Evolutionary conservation across 441 rosid genomes (phyloP), one percentile per base, ranked within the genome.

Genomic region (Populus hybrid): DNA sequence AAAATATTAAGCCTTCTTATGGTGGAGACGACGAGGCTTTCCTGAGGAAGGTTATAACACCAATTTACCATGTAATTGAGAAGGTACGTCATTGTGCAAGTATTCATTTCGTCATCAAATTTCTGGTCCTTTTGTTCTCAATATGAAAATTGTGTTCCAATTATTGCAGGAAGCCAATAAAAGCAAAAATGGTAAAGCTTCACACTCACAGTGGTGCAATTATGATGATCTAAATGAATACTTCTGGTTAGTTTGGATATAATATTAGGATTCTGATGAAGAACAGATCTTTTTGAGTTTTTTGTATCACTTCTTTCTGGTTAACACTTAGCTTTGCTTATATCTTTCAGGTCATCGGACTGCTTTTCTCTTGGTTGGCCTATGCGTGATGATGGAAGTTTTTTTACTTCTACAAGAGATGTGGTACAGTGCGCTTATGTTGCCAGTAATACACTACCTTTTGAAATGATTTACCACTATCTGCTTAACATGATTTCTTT

Each of bases 311-410:
- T 34, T 71, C n/a, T 23, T 32, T 67, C 70, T 66, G 73, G 38
- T 30, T 26, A 20, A 57, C n/a, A 11, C 14, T 40, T 61, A 36
- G 36, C 38, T 67, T 67, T 69, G 57, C 69, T 64, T 76, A 73
- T 82, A 32, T 32, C 73, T 73, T 83, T 73, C 85, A 95, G 98
- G 99, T 90, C 95, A 81, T 67, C 97, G 59, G 95, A 93, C 71
- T 97, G 99, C 90, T 97, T 97, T 85, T 89, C 99, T 82, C 98
- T 97, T 77, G 99, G 99, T 83, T 97, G 99, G 99, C 99, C 99
- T 24, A 97, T 97, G 99, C 98, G 99, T 70, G 99, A 97, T 77
- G 98, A 97, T 84, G 99, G 99, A n/a, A 88, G 88, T 35, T 87
- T 97, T 83, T 97, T 97, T 83, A 95, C 82, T 82, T 92, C 99